A percentile compares a stretch with the other conserved stretches of the same genome.
Conservation (phyloP, 768 basidiomycete genomes). For the Panaeolus papilionaceus region DNA sequence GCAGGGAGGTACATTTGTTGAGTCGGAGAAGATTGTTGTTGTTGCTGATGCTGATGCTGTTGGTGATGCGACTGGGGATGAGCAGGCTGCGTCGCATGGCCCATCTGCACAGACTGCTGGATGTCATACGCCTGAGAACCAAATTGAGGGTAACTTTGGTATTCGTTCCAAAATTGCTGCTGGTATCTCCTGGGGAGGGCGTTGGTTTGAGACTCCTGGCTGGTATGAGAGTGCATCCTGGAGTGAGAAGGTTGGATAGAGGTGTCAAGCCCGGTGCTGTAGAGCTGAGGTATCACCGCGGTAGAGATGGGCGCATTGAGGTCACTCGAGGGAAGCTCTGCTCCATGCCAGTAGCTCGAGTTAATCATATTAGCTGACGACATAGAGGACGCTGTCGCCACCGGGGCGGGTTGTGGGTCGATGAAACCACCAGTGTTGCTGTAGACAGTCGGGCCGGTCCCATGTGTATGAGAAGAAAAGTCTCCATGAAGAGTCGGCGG, state of each 20-base stretch:
- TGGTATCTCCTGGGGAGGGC: constrained; percentile 41
- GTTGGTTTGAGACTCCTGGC: not conserved
- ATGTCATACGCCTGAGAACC: constrained; percentile 34
- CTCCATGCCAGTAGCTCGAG: constrained; percentile 21
- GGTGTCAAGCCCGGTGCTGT: constrained; percentile 71
- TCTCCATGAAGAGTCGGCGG: not conserved
- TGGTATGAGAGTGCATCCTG: constrained; percentile 13
- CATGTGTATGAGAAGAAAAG: constrained; percentile 1
- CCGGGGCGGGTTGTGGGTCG: not conserved
- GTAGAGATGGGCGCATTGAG: constrained; percentile 64
- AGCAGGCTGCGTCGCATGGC: not conserved
- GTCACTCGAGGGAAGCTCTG: constrained; percentile 21
- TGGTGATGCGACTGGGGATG: constrained; percentile 9
- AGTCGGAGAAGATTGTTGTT: constrained; percentile 17
- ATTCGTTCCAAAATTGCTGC: constrained; percentile 58
- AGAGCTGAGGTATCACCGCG: constrained; percentile 75
- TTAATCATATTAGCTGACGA: not conserved
- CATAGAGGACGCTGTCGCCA: not conserved
- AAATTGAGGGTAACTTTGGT: constrained; percentile 56
- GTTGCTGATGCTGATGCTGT: constrained; percentile 20
- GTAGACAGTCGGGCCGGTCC: constrained; percentile 16
- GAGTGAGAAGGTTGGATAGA: constrained; percentile 39
- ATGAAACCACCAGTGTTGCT: not conserved
- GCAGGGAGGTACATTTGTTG: constrained; percentile 30
- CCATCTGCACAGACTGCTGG: constrained; percentile 21